Conservation (phyloP, 306 rosid species). For the Glycine latifolia region DNA sequence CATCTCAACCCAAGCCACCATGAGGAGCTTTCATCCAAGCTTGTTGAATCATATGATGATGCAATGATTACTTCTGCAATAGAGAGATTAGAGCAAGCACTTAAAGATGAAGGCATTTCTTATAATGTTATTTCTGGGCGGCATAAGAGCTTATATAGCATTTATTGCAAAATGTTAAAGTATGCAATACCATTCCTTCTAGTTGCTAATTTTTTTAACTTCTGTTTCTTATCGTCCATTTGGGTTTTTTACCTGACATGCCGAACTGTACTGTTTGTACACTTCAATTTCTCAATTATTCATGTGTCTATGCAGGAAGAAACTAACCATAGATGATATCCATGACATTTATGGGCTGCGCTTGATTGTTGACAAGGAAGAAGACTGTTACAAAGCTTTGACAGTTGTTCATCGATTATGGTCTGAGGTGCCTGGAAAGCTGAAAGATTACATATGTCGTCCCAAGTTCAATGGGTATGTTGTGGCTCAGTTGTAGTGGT, state of each 20-base stretch:
- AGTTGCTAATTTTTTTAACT: neutral
- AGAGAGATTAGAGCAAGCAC: slow-evolving; percentile 68
- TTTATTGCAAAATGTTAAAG: slow-evolving; percentile 91
- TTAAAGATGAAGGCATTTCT: slow-evolving; percentile 73
- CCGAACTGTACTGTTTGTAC: slow-evolving; percentile 29
- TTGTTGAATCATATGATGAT: slow-evolving; percentile 78
- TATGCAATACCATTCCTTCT: slow-evolving; percentile 49
- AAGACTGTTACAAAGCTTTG: slow-evolving; percentile 86
- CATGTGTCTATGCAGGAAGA: slow-evolving; percentile 70
- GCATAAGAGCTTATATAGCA: slow-evolving; percentile 92
- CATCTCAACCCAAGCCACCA: slow-evolving; percentile 81
- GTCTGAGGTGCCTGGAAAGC: slow-evolving; percentile 86
- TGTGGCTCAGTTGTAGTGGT: neutral
- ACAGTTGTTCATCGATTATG: slow-evolving; percentile 76
- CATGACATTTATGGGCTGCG: slow-evolving; percentile 96
- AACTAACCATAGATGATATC: slow-evolving; percentile 79
- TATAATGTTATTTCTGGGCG: slow-evolving; percentile 86
- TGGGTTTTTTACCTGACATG: neutral
- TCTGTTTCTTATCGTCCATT: slow-evolving; percentile 7
- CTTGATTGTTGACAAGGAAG: slow-evolving; percentile 87
- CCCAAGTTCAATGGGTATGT: slow-evolving; percentile 96
- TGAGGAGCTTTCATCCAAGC: slow-evolving; percentile 76
- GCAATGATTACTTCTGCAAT: slow-evolving; percentile 79
- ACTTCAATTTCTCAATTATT: slow-evolving; percentile 32
- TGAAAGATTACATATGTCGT: slow-evolving; percentile 80